A percentile compares a stretch with the other conserved stretches of the same genome.
phyloP scores from a whole-genome alignment of 2,329 filamentous ascomycete genomes.

The Neonectria punicea region DNA sequence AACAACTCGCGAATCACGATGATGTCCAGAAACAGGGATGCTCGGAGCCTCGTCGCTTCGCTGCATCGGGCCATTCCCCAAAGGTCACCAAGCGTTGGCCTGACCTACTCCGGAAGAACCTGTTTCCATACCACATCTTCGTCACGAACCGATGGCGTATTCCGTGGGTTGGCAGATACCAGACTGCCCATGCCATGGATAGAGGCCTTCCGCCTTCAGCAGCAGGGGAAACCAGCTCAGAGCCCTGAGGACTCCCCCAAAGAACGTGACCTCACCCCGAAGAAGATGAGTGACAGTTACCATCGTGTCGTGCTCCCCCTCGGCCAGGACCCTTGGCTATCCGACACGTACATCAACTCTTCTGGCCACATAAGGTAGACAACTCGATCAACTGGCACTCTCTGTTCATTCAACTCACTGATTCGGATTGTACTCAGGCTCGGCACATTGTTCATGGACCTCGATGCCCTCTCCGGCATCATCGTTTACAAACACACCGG shows the following conservation, averaged over 20 bases:
- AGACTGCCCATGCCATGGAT: slow-evolving; percentile 44
- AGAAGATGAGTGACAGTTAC: slow-evolving; percentile 47
- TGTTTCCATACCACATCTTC: slow-evolving; percentile 33
- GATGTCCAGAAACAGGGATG: slow-evolving; percentile 22
- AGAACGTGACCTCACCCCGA: slow-evolving; percentile 42
- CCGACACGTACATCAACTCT: slow-evolving; percentile 82
- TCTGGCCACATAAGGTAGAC: slow-evolving; percentile 73
- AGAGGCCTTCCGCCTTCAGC: slow-evolving; percentile 40
- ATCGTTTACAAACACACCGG: slow-evolving; percentile 77
- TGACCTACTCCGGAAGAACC: neutral
- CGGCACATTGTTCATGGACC: slow-evolving; percentile 81
- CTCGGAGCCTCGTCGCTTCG: slow-evolving; percentile 13
- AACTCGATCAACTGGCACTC: neutral
- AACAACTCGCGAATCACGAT: slow-evolving; percentile 25
- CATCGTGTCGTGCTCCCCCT: slow-evolving; percentile 64
- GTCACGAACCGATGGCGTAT: slow-evolving; percentile 43
- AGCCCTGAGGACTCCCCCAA: slow-evolving; percentile 17
- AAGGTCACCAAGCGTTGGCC: neutral
- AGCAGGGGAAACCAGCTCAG: slow-evolving; percentile 29
- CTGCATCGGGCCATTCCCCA: neutral
- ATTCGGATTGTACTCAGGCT: slow-evolving; percentile 49
- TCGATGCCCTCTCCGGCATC: slow-evolving; percentile 80
- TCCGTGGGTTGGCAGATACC: slow-evolving; percentile 40
- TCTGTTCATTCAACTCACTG: neutral
- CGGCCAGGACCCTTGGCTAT: slow-evolving; percentile 78